phyloP scores from a whole-genome alignment of 345 rosid species.

The Rhodamnia rubescens region DNA sequence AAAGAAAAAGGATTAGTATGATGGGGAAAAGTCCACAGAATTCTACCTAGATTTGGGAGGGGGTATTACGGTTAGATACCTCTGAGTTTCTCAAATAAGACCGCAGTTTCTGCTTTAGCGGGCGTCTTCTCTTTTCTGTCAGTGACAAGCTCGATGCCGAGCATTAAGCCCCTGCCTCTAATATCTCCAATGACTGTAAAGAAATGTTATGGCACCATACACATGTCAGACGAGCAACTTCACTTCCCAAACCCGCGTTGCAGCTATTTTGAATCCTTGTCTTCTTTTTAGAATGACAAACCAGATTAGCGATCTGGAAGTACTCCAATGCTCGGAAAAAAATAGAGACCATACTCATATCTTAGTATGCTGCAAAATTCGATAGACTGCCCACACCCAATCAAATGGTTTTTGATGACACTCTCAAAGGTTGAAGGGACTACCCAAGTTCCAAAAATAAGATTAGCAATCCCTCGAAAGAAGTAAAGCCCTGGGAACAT shows the following conservation, averaged over 20 bases:
- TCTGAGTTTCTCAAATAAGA: slow-evolving; percentile 74
- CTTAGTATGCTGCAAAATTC: background rate
- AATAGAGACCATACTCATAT: background rate
- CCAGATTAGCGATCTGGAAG: background rate
- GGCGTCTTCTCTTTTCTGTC: slow-evolving; percentile 79
- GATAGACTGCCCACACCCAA: background rate
- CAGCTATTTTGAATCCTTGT: background rate
- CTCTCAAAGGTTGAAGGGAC: background rate
- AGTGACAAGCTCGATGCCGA: slow-evolving; percentile 73
- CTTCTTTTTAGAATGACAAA: background rate
- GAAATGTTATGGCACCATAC: background rate
- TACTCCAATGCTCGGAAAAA: background rate
- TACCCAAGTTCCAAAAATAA: background rate
- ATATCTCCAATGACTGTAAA: slow-evolving; percentile 79
- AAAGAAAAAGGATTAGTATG: background rate
- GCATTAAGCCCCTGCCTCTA: slow-evolving; percentile 89
- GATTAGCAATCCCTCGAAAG: background rate
- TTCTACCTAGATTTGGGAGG: background rate
- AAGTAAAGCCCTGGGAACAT: background rate
- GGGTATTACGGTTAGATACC: slow-evolving; percentile 25
- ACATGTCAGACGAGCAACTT: background rate
- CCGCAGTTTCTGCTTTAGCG: slow-evolving; percentile 69
- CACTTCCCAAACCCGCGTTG: background rate
- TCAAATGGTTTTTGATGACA: background rate
- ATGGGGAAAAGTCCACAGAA: background rate